phyloP scores from a whole-genome alignment of 1,139 yeast species.

The Suhomyces bribrorum region DNA sequence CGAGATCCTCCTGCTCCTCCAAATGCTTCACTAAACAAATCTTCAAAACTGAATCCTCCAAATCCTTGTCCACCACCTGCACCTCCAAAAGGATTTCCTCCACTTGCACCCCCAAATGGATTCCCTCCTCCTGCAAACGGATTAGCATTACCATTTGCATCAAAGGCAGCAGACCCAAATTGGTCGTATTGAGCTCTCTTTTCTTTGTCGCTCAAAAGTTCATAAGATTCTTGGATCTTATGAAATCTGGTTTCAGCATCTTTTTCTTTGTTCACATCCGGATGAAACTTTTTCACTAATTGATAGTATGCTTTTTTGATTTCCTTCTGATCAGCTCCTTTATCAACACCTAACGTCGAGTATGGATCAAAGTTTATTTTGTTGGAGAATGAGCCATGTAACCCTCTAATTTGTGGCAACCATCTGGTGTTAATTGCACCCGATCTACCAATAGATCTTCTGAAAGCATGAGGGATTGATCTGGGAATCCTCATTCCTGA shows the following conservation, averaged over 20 bases:
- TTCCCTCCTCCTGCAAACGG: constrained; percentile 52
- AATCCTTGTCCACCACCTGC: constrained; percentile 47
- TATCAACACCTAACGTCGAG: constrained; percentile 73
- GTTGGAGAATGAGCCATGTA: constrained; percentile 27
- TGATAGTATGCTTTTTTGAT: constrained; percentile 94
- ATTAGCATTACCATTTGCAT: constrained; percentile 59
- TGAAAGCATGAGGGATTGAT: constrained; percentile 6
- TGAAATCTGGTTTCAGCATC: constrained; percentile 89
- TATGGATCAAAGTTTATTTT: constrained; percentile 71
- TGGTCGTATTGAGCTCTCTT: constrained; percentile 91
- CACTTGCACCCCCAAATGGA: constrained; percentile 45
- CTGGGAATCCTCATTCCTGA: constrained; percentile 13
- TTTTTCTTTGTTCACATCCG: constrained; percentile 90
- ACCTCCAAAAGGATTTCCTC: constrained; percentile 36
- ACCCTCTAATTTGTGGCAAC: constrained; percentile 16
- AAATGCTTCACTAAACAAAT: constrained; percentile 79
- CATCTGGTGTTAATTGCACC: constrained; percentile 4
- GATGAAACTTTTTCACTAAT: constrained; percentile 91
- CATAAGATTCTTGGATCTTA: constrained; percentile 92
- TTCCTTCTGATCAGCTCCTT: constrained; percentile 71
- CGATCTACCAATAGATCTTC: constrained; percentile 5
- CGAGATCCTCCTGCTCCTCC: constrained; percentile 44
- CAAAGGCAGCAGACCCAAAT: constrained; percentile 86
- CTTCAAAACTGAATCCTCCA: constrained; percentile 75
- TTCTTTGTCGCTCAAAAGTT: constrained; percentile 80